Evolutionary conservation across 805 yeast species (phyloP), one percentile per base, ranked within the genome.

Genomic region (Yamadazyma kitorensis): DNA sequence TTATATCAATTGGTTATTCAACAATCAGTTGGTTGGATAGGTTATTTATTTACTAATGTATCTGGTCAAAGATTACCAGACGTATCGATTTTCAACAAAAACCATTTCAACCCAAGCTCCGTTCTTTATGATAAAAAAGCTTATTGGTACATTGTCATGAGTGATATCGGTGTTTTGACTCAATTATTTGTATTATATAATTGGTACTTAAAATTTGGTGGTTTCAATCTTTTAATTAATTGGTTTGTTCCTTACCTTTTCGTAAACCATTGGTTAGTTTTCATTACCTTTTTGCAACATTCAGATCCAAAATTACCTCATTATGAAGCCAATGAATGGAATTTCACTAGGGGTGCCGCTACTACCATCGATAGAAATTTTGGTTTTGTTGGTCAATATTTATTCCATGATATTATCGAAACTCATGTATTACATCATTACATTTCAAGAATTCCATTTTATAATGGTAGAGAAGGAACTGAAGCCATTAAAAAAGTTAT

Each of bases 181-280:
- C 79, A 79, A 56, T 44, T 64, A 9, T 52, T 70, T 28, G 70
- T 74, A 27, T 64, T 80, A 36, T 79, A 80, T 65, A 61, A 69
- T 31, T 78, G 86, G 80, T 68, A 72, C 57, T 60, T 74, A 48
- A 61, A 60, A 43, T 80, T 72, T 52, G 94, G 95, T 25, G 68
- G 63, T 24, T 80, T 77, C 64, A 72, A 75, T 54, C 64, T 80
- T 41, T 56, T 77, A 36, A 70, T 84, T 45, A 75, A 81, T 70
- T 86, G 87, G 82, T 68, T 80, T 43, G 43, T 86, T 24, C 95
- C 95, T 21, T 86, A 80, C 63, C 46, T 83, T 34, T 80, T 80
- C 63, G 87, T 82, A 45, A 86, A 86, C 76, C 94, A 86, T 66
- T 86, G 95, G 95, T 70, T 86, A 45, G 94, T 86, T 28, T 83